Conservation (phyloP, 176 grass and related monocot species). For the Pontederia crassipes region DNA sequence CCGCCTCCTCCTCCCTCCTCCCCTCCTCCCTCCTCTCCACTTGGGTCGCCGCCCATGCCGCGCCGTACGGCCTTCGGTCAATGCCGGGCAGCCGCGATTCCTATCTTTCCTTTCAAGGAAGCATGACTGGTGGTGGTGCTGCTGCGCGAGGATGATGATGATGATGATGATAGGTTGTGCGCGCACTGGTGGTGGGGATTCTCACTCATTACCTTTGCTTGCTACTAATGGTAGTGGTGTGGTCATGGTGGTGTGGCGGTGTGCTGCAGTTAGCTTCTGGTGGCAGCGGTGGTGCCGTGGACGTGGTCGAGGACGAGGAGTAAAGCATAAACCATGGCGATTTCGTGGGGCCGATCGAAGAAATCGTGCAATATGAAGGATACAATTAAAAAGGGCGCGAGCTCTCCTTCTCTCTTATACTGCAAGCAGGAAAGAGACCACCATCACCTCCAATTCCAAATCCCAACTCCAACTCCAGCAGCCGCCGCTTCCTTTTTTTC, state of each 20-base stretch:
- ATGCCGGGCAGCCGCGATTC: neutral
- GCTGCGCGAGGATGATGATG: too few relatives aligned
- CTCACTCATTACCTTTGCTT: too few relatives aligned
- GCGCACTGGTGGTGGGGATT: too few relatives aligned
- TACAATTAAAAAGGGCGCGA: too few relatives aligned
- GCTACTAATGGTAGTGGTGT: too few relatives aligned
- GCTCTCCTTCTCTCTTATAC: conserved; percentile 7
- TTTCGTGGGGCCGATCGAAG: neutral
- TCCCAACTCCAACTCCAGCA: too few relatives aligned
- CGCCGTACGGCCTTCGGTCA: neutral
- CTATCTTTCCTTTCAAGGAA: neutral
- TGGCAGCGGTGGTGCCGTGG: neutral
- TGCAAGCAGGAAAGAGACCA: conserved; percentile 4
- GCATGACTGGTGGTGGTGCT: too few relatives aligned
- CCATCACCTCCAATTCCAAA: neutral
- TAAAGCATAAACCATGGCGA: neutral
- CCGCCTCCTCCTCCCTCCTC: neutral
- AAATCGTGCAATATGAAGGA: too few relatives aligned
- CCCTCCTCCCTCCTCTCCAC: neutral
- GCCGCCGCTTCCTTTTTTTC: neutral
- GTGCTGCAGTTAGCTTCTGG: neutral
- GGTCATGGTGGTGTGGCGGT: too few relatives aligned
- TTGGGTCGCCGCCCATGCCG: neutral
- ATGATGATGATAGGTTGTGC: too few relatives aligned
- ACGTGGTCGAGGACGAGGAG: neutral